Evolutionary conservation across 495 filamentous ascomycete genomes (phyloP), one percentile per base, ranked within the genome.

Genomic region (Penicilliopsis zonata): DNA sequence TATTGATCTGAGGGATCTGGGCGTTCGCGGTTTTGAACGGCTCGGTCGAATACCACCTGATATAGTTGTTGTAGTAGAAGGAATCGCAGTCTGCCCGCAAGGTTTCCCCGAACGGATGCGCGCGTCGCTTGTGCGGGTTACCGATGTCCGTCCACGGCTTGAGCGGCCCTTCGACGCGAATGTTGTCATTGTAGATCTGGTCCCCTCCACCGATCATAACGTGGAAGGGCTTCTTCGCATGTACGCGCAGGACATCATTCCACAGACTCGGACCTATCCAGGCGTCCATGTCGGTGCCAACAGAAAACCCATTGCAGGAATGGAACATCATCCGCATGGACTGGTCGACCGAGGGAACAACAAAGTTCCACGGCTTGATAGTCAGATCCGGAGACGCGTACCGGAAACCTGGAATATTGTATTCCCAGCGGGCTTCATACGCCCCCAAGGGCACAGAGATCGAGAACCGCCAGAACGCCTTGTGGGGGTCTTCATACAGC

Each of bases 251-350:
- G 9, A 92, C 87, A 44, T 94, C 86, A 41, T 92, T 88, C 88
- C 88, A 94, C 33, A 94, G 65, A 12, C 73, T 78, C 7, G 79
- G 75, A 0, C 88, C 88, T 27, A 76, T 72, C 74, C 77, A 94
- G 21, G 75, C 79, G 2, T 84, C 70, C 57, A 87, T 78, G 50
- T 94, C 81, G 5, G 85, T 94, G 28, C 86, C 86, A 16, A 94
- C 83, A 25, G 82, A 88, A 57, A 96, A 94, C 30, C 88, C 88
- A 59, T 94, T 96, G 59, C 86, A 94, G 17, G 84, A 93, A 58
- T 93, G 79, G 59, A 96, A 94, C 68, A 94, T 84, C 37, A 94
- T 80, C 40, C 86, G 75, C 86, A 96, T 94, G 14, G 81, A 87
- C 54, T 94, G 77, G 17, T 73, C 59, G 30, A 63, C 59, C 2